Base-by-base conservation (phyloP, 2,329 filamentous ascomycete genomes). In the Xylaria arbuscula region DNA sequence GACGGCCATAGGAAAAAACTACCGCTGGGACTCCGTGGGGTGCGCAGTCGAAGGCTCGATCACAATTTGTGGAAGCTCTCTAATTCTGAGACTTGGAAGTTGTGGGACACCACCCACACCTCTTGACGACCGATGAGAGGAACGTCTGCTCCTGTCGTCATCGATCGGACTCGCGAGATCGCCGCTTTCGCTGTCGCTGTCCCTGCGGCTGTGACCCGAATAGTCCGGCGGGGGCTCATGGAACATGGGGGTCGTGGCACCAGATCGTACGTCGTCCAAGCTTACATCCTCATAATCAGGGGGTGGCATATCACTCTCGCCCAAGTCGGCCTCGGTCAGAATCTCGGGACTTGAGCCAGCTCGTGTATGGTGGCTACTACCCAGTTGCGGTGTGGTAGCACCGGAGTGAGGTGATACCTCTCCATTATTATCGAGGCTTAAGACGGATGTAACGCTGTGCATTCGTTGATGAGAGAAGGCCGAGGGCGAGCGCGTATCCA, bases 211-310 rank as follows among this genome's bases (percentile, higher is more conserved):
- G 24, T 57, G 51, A 4, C 83, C 83, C 0, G 83, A 78, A 72
- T 88, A 88, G 19, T 82, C 81, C 1, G 86, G 86, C 9, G 87
- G 87, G 10, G 86, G 84, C 54, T 84, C 85, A 57, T 80, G 72
- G 55, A 81, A 51, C 60, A 74, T 70, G 22, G 84, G 82, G 15
- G 81, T 84, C 8, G 79, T 79, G 2, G 81, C 77, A 15, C 80
- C 79, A 1, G 78, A 81, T 51, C 69, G 77, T 50, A 74, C 77
- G 76, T 84, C 81, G 40, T 81, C 79, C 3, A 85, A 77, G 28
- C 80, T 81, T 2, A 85, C 80, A 54, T 85, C 82, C 62, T 86
- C 86, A 71, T 89, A 89, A 32, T 85, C 85, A 1, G 87, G 87
- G 3, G 87, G 77, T 11, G 85, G 84, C 76, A 87, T 84, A 22